A percentile compares a stretch with the other conserved stretches of the same genome.
phyloP scores from a whole-genome alignment of 129 eudicot genomes.

The Tagetes erecta region DNA sequence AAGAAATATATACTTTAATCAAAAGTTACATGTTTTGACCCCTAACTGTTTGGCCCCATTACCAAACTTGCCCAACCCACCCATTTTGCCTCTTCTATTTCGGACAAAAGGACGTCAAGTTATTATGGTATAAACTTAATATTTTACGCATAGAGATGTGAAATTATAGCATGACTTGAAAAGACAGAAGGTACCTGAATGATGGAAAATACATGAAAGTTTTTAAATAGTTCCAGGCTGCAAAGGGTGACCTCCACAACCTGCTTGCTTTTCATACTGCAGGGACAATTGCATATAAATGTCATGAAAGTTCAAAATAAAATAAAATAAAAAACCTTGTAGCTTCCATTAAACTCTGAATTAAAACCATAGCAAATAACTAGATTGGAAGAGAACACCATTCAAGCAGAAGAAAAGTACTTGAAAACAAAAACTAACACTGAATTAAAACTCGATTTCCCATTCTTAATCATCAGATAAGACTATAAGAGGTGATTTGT shows the following conservation, averaged over 20 bases:
- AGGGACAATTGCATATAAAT: conserved; percentile 53
- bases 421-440: conserved; percentile 1
- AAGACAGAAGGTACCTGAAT: conserved; percentile 46
- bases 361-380: background rate
- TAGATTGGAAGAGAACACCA: background rate
- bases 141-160: background rate
- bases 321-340: background rate
- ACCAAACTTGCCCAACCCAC: background rate
- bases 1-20: background rate
- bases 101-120: background rate
- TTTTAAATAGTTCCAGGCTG: conserved; percentile 37
- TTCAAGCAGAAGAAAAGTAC: background rate
- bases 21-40: background rate
- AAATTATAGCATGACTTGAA: conserved; percentile 21
- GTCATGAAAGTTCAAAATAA: conserved; percentile 39
- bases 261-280: conserved; percentile 53
- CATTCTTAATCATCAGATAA: background rate
- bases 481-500: background rate
- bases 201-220: conserved; percentile 30
- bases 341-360: conserved; percentile 4
- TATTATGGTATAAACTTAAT: background rate
- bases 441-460: background rate
- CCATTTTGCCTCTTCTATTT: background rate
- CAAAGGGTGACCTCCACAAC: conserved; percentile 45
- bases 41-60: background rate